These are phyloP conservation scores for Claviceps arundinis DNA, from an alignment of 2,329 filamentous ascomycete species.

Conservation along the genomic window DNA sequence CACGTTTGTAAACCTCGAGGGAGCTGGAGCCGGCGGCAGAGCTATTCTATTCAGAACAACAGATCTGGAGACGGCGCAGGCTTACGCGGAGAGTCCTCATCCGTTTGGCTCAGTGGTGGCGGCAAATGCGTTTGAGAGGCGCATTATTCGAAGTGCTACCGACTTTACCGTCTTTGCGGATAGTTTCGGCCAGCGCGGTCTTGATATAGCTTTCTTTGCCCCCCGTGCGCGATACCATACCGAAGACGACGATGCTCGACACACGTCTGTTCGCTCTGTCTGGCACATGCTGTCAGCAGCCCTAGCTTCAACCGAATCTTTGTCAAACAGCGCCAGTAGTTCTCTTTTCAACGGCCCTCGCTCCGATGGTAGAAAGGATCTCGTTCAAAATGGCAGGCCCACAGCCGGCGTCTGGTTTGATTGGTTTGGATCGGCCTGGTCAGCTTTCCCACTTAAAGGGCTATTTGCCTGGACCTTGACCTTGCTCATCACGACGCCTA, in stretches of 20 bases:
- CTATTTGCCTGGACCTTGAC: conserved; percentile 82
- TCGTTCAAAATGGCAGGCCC: conserved; percentile 52
- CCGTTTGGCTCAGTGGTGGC: conserved; percentile 77
- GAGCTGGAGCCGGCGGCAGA: conserved; percentile 80
- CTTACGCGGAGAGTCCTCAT: conserved; percentile 57
- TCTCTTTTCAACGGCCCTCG: conserved; percentile 50
- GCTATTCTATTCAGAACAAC: conserved; percentile 80
- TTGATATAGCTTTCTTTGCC: conserved; percentile 85
- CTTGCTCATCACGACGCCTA: conserved; percentile 64
- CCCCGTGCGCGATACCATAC: conserved; percentile 85
- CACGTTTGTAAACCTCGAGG: conserved; percentile 89
- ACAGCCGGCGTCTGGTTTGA: conserved; percentile 85
- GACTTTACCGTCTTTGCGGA: conserved; percentile 78
- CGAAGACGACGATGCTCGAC: conserved; percentile 68
- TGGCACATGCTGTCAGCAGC: conserved; percentile 95
- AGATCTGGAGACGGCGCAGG: conserved; percentile 71
- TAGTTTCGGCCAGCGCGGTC: conserved; percentile 65
- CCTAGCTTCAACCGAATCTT: conserved; percentile 55
- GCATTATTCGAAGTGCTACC: conserved; percentile 71
- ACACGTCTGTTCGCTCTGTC: conserved; percentile 56
- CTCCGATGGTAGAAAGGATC: conserved; percentile 40
- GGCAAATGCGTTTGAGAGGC: conserved; percentile 69
- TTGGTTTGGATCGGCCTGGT: conserved; percentile 67
- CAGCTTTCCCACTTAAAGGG: conserved; percentile 64
- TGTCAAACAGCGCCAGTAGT: conserved; percentile 53